Conservation (phyloP, 768 basidiomycete species). For the Mycena latifolia region DNA sequence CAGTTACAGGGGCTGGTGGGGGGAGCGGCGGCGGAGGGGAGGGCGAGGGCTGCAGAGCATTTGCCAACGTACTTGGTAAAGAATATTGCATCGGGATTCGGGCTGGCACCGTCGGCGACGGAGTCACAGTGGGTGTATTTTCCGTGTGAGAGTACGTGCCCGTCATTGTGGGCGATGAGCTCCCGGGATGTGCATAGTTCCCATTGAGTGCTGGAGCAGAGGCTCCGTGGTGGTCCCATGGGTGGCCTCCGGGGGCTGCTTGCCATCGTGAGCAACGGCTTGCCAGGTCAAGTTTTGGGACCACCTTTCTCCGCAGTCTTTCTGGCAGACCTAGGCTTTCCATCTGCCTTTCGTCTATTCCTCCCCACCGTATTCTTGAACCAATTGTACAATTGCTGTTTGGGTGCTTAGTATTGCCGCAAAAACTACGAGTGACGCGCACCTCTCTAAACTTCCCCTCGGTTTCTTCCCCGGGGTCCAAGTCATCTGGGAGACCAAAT, state of each 20-base stretch:
- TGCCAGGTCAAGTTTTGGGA: constrained; percentile 22
- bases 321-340: constrained; percentile 64
- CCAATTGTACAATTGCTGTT: constrained; percentile 81
- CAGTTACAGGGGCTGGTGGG: constrained; percentile 38
- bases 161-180: constrained; percentile 46
- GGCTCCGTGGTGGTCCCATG: constrained; percentile 10
- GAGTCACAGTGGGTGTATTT: constrained; percentile 39
- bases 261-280: constrained; percentile 17
- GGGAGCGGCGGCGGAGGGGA: constrained; percentile 36
- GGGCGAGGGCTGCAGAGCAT: constrained; percentile 37
- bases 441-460: constrained; percentile 75
- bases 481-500: constrained; percentile 70
- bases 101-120: constrained; percentile 27
- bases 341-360: constrained; percentile 68
- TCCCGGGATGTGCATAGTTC: constrained; percentile 30
- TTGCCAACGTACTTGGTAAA: constrained; percentile 29
- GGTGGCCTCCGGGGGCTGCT: constrained; percentile 13
- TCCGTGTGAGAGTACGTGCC: constrained; percentile 54
- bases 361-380: constrained; percentile 79
- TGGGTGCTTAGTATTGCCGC: constrained; percentile 23
- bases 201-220: constrained; percentile 10
- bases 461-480: constrained; percentile 66
- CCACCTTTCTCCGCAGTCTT: constrained; percentile 65
- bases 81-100: constrained; percentile 30
- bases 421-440: constrained; percentile 31